phyloP scores from a whole-genome alignment of 257 asterid genomes.

The Paraleonurus japonicus region DNA sequence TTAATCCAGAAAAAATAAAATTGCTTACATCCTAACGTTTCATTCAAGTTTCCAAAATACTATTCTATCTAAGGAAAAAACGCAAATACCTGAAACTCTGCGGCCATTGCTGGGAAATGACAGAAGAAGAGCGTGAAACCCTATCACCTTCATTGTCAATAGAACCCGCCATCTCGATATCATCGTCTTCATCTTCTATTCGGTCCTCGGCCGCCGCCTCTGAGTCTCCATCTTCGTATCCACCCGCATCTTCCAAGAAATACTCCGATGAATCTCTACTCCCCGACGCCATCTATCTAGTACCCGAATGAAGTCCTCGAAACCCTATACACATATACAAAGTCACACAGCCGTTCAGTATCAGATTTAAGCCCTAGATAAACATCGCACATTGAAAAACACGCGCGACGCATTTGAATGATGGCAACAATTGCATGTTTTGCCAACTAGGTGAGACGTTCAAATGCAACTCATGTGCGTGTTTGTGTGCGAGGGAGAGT shows the following conservation, averaged over 20 bases:
- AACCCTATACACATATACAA: neutral
- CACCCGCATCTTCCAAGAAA: constrained; percentile 42
- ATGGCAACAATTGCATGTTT: constrained; percentile 18
- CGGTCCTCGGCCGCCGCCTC: constrained; percentile 27
- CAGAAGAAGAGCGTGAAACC: constrained; percentile 42
- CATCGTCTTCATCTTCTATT: constrained; percentile 39
- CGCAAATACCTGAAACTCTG: constrained; percentile 76
- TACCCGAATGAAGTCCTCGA: neutral
- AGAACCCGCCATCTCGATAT: neutral
- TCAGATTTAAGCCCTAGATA: neutral
- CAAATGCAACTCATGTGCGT: neutral
- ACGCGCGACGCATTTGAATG: neutral
- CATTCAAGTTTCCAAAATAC: neutral
- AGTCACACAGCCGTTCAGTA: neutral
- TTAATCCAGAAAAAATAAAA: no score
- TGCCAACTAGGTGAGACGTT: neutral
- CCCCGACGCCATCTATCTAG: constrained; percentile 38
- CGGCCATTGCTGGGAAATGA: constrained; percentile 79
- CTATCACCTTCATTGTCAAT: constrained; percentile 22
- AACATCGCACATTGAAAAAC: neutral
- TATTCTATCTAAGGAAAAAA: neutral
- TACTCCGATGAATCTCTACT: constrained; percentile 34
- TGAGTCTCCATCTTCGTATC: constrained; percentile 31
- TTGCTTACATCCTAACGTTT: neutral
- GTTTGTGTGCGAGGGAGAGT: neutral